These are phyloP conservation scores for Bocquillonia castaneifolia DNA, from an alignment of 441 rosid genomes.

Conservation along the genomic window DNA sequence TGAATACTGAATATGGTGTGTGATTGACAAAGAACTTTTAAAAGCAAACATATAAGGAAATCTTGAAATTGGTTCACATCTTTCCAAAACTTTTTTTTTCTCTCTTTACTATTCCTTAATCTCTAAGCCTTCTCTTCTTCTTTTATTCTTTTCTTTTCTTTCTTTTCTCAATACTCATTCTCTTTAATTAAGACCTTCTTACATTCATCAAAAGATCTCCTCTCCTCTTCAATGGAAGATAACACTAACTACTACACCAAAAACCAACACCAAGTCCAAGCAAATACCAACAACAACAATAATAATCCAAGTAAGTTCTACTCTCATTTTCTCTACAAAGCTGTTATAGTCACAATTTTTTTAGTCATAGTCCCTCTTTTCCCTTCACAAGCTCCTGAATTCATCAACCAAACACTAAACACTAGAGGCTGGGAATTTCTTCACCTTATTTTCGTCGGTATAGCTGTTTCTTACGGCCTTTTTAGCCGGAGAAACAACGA, in stretches of 20 bases:
- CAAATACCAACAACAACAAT: constrained; percentile 11
- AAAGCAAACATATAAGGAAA: constrained; percentile 17
- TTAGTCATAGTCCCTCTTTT: constrained; percentile 55
- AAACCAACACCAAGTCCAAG: constrained; percentile 35
- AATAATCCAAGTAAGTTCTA: constrained; percentile 41
- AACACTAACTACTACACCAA: constrained; percentile 27
- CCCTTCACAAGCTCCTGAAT: constrained; percentile 86
- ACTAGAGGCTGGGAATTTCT: constrained; percentile 81
- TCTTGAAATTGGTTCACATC: constrained; percentile 33
- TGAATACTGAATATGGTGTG: not conserved
- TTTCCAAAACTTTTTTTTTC: constrained; percentile 29
- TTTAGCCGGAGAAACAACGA: constrained; percentile 66
- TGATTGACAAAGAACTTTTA: constrained; percentile 12
- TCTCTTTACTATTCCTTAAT: constrained; percentile 37
- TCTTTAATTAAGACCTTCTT: constrained; percentile 16
- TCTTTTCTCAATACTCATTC: constrained; percentile 17
- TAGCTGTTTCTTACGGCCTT: constrained; percentile 91
- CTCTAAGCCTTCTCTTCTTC: constrained; percentile 44
- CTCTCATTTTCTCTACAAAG: constrained; percentile 61
- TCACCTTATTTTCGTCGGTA: constrained; percentile 79
- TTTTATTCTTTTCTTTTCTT: constrained; percentile 18
- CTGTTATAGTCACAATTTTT: constrained; percentile 45
- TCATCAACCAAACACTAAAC: constrained; percentile 55
- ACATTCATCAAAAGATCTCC: not conserved
- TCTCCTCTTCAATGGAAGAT: constrained; percentile 60